Evolutionary conservation across 768 basidiomycete species (phyloP).

Genomic region (Mycena pura): DNA sequence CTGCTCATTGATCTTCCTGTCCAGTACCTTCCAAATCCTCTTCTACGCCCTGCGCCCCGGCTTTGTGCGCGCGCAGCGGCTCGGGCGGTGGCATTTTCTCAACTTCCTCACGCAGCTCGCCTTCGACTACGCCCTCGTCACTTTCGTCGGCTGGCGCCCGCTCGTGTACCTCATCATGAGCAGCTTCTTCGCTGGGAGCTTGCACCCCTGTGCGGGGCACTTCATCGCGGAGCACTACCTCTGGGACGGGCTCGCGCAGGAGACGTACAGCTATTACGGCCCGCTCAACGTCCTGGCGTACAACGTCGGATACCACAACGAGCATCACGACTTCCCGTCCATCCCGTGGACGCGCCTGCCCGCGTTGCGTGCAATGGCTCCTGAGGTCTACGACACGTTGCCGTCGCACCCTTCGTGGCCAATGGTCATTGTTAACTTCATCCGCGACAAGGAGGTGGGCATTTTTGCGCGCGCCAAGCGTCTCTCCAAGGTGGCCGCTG

Average conservation of each 20-base stretch:
- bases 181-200: conserved; percentile 94
- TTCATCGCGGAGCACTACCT: conserved; percentile 98
- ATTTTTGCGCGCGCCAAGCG: conserved; percentile 90
- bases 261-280: conserved; percentile 98
- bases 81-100: conserved; percentile 84
- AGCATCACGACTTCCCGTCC: conserved; percentile 99
- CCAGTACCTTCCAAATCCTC: conserved; percentile 94
- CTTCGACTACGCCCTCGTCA: conserved; percentile 75
- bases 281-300: conserved; percentile 89
- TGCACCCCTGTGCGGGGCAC: conserved; percentile 96
- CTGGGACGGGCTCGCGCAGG: conserved; percentile 91
- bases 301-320: conserved; percentile 99
- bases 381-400: conserved; percentile 89
- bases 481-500: conserved; percentile 44
- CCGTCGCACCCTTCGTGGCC: conserved; percentile 93
- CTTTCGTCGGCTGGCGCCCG: conserved; percentile 48
- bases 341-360: conserved; percentile 95
- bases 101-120: conserved; percentile 74
- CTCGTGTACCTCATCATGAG: conserved; percentile 85
- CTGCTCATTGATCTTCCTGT: neutral
- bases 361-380: conserved; percentile 79
- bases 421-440: conserved; percentile 94
- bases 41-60: conserved; percentile 98
- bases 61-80: conserved; percentile 83
- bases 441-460: conserved; percentile 87